These are phyloP conservation scores for Aspergillus tubingensis DNA, from an alignment of 2,329 filamentous ascomycete genomes.

Conservation along the genomic window DNA sequence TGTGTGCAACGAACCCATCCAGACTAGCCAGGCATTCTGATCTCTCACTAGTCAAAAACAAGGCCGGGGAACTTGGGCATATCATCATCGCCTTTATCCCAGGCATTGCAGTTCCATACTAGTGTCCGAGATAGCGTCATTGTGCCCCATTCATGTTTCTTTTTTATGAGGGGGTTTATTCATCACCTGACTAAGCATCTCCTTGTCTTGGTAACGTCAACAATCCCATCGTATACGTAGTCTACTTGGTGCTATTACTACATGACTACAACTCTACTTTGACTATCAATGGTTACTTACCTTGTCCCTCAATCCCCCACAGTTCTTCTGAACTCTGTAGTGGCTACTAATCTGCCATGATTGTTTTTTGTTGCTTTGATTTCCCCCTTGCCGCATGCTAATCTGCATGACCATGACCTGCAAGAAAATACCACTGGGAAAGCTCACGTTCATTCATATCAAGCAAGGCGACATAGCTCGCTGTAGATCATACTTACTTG, in stretches of 20 bases:
- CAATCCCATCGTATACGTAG: not conserved
- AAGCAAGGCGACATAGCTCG: not conserved
- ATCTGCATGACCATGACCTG: not conserved
- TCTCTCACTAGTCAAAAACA: not conserved
- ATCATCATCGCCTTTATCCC: not conserved
- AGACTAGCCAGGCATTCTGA: not conserved
- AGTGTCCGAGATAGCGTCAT: not conserved
- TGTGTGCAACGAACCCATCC: not conserved
- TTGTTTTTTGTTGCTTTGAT: not conserved
- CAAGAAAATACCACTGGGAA: not conserved
- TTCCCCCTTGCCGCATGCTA: not conserved
- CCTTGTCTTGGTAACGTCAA: not conserved
- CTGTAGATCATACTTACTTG: not conserved
- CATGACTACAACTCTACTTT: not conserved
- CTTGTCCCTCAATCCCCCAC: not conserved
- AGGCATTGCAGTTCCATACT: not conserved
- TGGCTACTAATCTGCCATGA: not conserved
- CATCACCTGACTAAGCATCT: not conserved
- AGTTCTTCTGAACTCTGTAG: not conserved
- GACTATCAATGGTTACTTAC: not conserved
- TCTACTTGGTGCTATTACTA: not conserved
- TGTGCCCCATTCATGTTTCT: not conserved
- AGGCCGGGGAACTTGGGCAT: not conserved
- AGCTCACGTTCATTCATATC: not conserved
- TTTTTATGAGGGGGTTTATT: not conserved